Conservation (phyloP, 169 alveolate genomes). For the Eimeria falciformis region DNA sequence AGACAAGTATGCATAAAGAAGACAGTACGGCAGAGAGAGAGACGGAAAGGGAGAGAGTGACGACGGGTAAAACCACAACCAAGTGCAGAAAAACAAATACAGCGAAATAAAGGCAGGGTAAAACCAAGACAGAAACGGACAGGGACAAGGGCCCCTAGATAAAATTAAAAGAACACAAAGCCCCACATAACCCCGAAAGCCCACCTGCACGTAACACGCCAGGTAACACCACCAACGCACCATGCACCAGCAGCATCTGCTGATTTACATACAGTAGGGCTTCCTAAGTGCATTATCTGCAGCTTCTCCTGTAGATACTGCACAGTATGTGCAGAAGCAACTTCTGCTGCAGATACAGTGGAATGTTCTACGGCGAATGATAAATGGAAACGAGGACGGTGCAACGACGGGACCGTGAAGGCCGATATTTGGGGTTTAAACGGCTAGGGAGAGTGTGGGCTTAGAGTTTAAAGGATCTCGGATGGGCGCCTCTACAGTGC, state of each 20-base stretch:
- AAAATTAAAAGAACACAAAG: not conserved
- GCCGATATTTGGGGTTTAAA: not conserved
- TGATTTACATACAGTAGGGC: not conserved
- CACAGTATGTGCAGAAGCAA: no score
- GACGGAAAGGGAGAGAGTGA: not conserved
- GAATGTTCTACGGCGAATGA: no score
- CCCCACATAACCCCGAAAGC: not conserved
- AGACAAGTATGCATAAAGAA: no score
- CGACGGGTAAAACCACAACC: not conserved
- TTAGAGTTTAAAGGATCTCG: no score
- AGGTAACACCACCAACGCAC: not conserved
- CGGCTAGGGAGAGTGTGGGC: not conserved
- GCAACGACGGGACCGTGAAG: no score
- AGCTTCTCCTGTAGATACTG: no score
- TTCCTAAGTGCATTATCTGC: not conserved
- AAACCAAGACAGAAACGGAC: not conserved
- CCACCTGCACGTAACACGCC: not conserved
- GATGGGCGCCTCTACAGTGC: no score
- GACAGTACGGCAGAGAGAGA: not conserved
- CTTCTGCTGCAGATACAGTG: no score
- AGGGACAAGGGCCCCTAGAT: not conserved
- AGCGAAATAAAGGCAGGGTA: not conserved
- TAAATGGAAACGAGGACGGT: no score
- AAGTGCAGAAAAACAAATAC: not conserved
- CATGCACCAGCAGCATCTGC: not conserved